Evolutionary conservation across 1,284 basidiomycete genomes (phyloP).

Genomic region (Trametes sp.): DNA sequence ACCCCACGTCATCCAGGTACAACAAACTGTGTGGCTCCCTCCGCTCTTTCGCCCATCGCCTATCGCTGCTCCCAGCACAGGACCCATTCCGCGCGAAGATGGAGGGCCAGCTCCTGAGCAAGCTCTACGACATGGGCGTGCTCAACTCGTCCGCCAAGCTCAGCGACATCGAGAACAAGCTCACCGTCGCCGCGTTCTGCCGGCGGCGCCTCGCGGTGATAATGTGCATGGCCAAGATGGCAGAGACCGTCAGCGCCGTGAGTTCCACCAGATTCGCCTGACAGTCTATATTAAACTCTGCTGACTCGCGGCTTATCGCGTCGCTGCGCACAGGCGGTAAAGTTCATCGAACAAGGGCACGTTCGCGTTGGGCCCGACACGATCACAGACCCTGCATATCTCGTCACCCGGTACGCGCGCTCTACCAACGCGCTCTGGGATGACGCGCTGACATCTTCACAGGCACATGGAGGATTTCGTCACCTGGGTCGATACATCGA

Average conservation of each 20-base stretch:
- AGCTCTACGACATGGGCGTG: slow-evolving; percentile 98
- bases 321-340: slow-evolving; percentile 74
- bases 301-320: slow-evolving; percentile 12
- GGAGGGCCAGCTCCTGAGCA: slow-evolving; percentile 89
- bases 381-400: slow-evolving; percentile 95
- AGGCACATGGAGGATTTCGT: slow-evolving; percentile 99
- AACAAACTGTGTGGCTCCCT: slow-evolving; percentile 95
- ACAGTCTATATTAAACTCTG: slow-evolving; percentile 6
- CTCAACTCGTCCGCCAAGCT: slow-evolving; percentile 84
- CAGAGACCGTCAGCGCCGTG: slow-evolving; percentile 94
- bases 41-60: slow-evolving; percentile 85
- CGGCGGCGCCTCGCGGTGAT: slow-evolving; percentile 92
- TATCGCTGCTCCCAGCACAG: slow-evolving; percentile 88
- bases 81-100: slow-evolving; percentile 90
- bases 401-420: slow-evolving; percentile 81
- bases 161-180: slow-evolving; percentile 92
- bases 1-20: slow-evolving; percentile 65
- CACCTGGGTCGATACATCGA: slow-evolving; percentile 98
- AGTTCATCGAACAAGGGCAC: slow-evolving; percentile 98
- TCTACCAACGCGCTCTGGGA: neutral
- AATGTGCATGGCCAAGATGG: slow-evolving; percentile 94
- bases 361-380: slow-evolving; percentile 96
- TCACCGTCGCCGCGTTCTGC: slow-evolving; percentile 96
- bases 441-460: slow-evolving; percentile 17
- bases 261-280: slow-evolving; percentile 43